Percentiles rank a stretch among this genome's conserved stretches.
phyloP scores from a whole-genome alignment of 169 alveolate species.

The Eimeria zaria region DNA sequence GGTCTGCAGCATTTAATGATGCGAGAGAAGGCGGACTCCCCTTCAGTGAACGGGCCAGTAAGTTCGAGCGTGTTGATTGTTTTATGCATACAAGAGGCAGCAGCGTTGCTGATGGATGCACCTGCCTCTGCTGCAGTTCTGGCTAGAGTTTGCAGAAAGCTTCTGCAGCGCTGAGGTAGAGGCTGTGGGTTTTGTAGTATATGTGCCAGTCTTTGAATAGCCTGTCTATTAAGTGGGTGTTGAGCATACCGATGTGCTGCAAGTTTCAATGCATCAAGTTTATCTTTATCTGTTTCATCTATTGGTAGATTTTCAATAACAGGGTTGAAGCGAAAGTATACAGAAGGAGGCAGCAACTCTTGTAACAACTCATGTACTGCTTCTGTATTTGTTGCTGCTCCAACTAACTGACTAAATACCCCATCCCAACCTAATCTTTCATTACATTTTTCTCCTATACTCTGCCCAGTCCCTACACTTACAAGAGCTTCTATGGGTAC shows the following conservation, averaged over 20 bases:
- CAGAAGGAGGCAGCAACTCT: slow-evolving; percentile 84
- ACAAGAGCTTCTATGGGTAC: slow-evolving; percentile 91
- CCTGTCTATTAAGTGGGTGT: background rate
- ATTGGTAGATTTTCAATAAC: slow-evolving; percentile 84
- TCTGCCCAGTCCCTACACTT: slow-evolving; percentile 92
- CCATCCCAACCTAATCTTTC: slow-evolving; percentile 89
- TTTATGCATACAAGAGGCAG: background rate
- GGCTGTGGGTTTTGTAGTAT: background rate
- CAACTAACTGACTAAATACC: slow-evolving; percentile 87
- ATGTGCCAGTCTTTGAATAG: background rate
- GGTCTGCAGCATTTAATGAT: background rate
- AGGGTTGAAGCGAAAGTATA: slow-evolving; percentile 90
- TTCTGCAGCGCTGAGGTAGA: background rate
- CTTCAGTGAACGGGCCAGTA: background rate
- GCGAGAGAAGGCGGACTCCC: slow-evolving; percentile 2
- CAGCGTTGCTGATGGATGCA: background rate
- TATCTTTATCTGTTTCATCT: slow-evolving; percentile 89
- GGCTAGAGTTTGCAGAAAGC: background rate
- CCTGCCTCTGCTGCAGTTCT: background rate
- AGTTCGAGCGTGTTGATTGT: background rate
- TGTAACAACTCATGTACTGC: slow-evolving; percentile 86
- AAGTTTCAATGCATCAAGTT: slow-evolving; percentile 84
- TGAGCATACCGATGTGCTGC: slow-evolving; percentile 87
- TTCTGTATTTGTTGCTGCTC: slow-evolving; percentile 90
- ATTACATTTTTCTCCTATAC: slow-evolving; percentile 73